Base-by-base conservation (phyloP, 768 basidiomycete genomes). In the Calvatia gigantea region DNA sequence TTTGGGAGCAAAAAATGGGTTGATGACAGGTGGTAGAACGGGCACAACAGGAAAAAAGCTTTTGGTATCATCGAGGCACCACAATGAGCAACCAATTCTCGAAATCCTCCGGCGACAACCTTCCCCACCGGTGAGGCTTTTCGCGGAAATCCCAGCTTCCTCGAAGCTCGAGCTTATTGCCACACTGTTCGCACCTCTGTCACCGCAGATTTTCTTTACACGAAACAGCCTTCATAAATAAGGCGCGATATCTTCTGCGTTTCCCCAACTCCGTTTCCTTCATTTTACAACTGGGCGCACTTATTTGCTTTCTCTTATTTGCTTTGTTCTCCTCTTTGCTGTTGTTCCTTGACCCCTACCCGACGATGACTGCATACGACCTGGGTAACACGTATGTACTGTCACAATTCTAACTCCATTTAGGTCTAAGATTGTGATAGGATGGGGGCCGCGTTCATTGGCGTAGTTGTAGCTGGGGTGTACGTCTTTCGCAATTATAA, bases 361-460 rank as follows among this genome's bases (percentile, higher is more conserved):
- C 42, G 25, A 33, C 33, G 21, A 54, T 55, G 46, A 38, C 45
- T 6, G 7, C 12, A 11, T 15, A 15, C 2, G 4, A 47, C n/a
- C 47, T 75, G 6, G 75, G 72, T 23, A 60, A 62, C 12, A 72
- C 70, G 75, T 77, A 47, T 25, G 71, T 66, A 6, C 31, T 6
- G 35, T n/a, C 21, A 19, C 12, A 41, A 46, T 42, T 31, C 19
- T 33, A 4, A 6, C 11, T 44, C 39, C 4, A 12, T 49, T 19
- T 43, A 28, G 19, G 33, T 25, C 57, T 35, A 54, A 21, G n/a
- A n/a, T n/a, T 35, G 28, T 50, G 56, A 12, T 17, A 83, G 80
- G 23, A 59, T 79, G 32, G 83, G 83, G 19, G 78, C 79, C 37
- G 72, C 76, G 29, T 74, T 78, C 42, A 66, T 83, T 27, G 83